Percentiles rank a stretch among this genome's conserved stretches.
phyloP scores from a whole-genome alignment of 192 early-diverging fungal species.

The Coemansia javaensis region DNA sequence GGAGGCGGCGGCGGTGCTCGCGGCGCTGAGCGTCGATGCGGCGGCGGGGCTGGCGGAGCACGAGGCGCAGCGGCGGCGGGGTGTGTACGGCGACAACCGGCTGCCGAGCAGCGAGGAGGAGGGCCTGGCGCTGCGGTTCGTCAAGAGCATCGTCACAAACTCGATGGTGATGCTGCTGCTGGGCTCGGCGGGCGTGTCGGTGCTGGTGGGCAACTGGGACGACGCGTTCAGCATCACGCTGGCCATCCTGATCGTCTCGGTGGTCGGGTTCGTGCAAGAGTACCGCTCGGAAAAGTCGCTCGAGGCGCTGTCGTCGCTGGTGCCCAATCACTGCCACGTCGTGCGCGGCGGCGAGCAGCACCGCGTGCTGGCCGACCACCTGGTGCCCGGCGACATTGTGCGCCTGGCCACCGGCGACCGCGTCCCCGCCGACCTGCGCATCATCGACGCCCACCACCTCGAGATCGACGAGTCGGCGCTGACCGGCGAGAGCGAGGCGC shows the following conservation, averaged over 20 bases:
- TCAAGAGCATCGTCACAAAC: constrained; percentile 79
- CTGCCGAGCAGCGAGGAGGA: constrained; percentile 72
- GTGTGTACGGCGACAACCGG: constrained; percentile 70
- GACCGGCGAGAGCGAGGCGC: constrained; percentile 90
- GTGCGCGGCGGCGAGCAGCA: constrained; percentile 64
- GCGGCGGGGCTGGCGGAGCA: constrained; percentile 61
- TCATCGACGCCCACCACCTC: constrained; percentile 70
- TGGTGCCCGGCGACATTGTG: constrained; percentile 92
- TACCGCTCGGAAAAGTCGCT: constrained; percentile 89
- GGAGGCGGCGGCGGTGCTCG: constrained; percentile 19
- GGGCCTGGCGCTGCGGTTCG: constrained; percentile 72
- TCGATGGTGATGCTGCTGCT: constrained; percentile 86
- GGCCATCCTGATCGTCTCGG: constrained; percentile 72
- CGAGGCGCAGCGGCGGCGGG: constrained; percentile 62
- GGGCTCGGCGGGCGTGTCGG: constrained; percentile 73
- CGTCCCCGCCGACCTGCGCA: constrained; percentile 88
- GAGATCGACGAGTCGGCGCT: constrained; percentile 93
- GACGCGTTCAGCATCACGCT: constrained; percentile 85
- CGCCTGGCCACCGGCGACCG: constrained; percentile 83
- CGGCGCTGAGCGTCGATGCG: constrained; percentile 66
- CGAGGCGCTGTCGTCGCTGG: constrained; percentile 84
- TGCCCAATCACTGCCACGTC: constrained; percentile 74
- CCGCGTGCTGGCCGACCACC: constrained; percentile 67
- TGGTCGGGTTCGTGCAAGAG: constrained; percentile 91
- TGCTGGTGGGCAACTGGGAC: constrained; percentile 67